Evolutionary conservation across 495 filamentous ascomycete species (phyloP).

Genomic region (Aspergillus olivimuriae): DNA sequence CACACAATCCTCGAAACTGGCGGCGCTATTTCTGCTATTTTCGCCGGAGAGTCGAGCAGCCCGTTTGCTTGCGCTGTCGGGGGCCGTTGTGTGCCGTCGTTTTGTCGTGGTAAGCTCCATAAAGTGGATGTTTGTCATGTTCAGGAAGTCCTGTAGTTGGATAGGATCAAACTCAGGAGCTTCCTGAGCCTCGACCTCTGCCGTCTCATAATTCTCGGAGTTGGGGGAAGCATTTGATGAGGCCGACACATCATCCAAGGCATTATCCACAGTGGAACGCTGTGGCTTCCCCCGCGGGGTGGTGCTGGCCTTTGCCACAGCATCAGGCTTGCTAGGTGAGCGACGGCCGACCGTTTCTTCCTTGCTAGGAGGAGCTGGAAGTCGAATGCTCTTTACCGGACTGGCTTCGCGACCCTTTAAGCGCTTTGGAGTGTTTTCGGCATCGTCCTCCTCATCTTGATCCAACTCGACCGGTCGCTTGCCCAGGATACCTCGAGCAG

Average conservation of each 20-base stretch:
- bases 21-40: slow-evolving; percentile 37
- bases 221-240: slow-evolving; percentile 20
- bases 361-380: slow-evolving; percentile 60
- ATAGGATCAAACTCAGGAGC: slow-evolving; percentile 57
- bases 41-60: slow-evolving; percentile 28
- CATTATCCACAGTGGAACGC: slow-evolving; percentile 10
- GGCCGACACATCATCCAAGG: slow-evolving; percentile 21
- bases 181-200: slow-evolving; percentile 12
- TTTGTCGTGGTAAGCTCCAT: slow-evolving; percentile 95
- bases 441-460: slow-evolving; percentile 58
- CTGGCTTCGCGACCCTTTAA: slow-evolving; percentile 66
- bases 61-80: slow-evolving; percentile 42
- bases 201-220: slow-evolving; percentile 13
- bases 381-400: slow-evolving; percentile 67
- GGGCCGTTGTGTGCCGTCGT: slow-evolving; percentile 73
- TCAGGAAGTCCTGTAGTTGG: slow-evolving; percentile 84
- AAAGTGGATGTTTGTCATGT: slow-evolving; percentile 93
- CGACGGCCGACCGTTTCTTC: slow-evolving; percentile 55
- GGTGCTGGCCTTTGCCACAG: slow-evolving; percentile 29
- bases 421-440: slow-evolving; percentile 58
- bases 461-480: slow-evolving; percentile 71
- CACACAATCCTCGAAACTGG: slow-evolving; percentile 66
- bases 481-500: slow-evolving; percentile 66
- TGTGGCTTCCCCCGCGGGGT: slow-evolving; percentile 26
- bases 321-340: slow-evolving; percentile 21